Base-by-base conservation (phyloP, 2,329 filamentous ascomycete species). In the Penicillium sp. region DNA sequence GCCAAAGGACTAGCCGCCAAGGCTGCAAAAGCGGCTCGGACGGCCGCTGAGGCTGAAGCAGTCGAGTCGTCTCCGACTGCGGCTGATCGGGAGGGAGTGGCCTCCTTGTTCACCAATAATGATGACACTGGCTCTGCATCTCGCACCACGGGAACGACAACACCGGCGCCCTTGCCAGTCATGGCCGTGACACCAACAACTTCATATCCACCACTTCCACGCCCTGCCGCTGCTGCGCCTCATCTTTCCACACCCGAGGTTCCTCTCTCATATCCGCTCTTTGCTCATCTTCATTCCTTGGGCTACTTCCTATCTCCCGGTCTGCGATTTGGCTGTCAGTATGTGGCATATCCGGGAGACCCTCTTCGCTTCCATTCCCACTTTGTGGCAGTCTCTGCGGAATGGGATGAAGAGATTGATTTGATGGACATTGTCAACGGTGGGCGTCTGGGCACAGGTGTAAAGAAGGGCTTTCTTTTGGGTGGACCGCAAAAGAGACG, bases 321-420 rank as follows among this genome's bases (percentile, higher is more conserved):
- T 7, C 77, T 98, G 45, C 87, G 93, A 26, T 98, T 98, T 62
- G 93, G 93, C 26, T 94, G 90, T 60, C 83, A 93, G 62, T 96
- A 95, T 70, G 89, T 90, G 58, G 88, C 94, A 4, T 98, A 98
- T 61, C 93, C 93, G 0, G 93, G 93, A 39, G 93, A 98, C 66
- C 90, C 93, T 1, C 76, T 98, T 44, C 84, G 93, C 9, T 98
- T 94, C 66, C 93, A 98, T 69, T 93, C 89, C 39, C 93, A 98
- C 67, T 97, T 95, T 66, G 79, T 95, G 59, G 88, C 85, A 6
- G 86, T 85, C n/a, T 83, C 86, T 29, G 82, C 86, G 58, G 82
- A 77, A n/a, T 97, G 90, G 89, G 83, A 96, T 51, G 82, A 95
- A 60, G 82, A 90, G 58, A 85, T 98, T 48, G 80, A 86, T 34